Percentiles rank a stretch among this genome's conserved stretches.
phyloP scores from a whole-genome alignment of 2,329 filamentous ascomycete species.

The Diaporthe destruens region DNA sequence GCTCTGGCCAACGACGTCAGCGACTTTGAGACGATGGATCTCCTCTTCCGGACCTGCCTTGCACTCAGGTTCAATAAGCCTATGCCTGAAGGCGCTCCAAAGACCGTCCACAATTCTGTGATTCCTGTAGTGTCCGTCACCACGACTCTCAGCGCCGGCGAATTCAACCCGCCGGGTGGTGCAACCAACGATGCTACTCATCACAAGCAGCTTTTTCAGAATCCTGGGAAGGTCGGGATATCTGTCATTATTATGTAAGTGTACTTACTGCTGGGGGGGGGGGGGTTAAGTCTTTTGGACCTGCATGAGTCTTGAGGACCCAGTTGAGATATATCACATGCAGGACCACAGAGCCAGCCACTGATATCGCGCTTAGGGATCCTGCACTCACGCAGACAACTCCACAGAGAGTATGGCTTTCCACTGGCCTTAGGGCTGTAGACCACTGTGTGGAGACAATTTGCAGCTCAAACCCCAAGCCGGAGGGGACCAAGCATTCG shows the following conservation, averaged over 20 bases:
- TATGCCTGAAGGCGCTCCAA: not conserved
- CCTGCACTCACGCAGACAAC: slow-evolving; percentile 60
- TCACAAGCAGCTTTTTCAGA: slow-evolving; percentile 42
- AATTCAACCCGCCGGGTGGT: slow-evolving; percentile 44
- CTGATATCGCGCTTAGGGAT: slow-evolving; percentile 48
- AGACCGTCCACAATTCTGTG: slow-evolving; percentile 32
- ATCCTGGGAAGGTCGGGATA: slow-evolving; percentile 54
- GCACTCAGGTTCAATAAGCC: slow-evolving; percentile 5
- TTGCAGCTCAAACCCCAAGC: slow-evolving; percentile 52
- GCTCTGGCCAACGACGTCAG: slow-evolving; percentile 43
- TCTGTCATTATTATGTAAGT: slow-evolving; percentile 59
- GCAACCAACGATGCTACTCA: slow-evolving; percentile 44
- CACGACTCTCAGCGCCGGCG: slow-evolving; percentile 45
- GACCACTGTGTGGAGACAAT: slow-evolving; percentile 68
- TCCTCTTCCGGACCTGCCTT: slow-evolving; percentile 35
- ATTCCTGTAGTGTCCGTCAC: slow-evolving; percentile 43
- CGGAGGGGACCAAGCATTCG: slow-evolving; percentile 52
- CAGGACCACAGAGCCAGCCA: not conserved
- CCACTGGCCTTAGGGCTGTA: slow-evolving; percentile 63
- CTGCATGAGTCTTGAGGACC: not conserved
- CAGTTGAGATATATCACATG: not conserved
- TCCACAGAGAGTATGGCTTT: slow-evolving; percentile 62
- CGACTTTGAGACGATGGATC: slow-evolving; percentile 39
- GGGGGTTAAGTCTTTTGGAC: not conserved
- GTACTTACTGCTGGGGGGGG: no score